A percentile compares a stretch with the other conserved stretches of the same genome.
These are phyloP conservation scores for Fusarium nurragi DNA, from an alignment of 2,329 filamentous ascomycete genomes.

Conservation along the genomic window DNA sequence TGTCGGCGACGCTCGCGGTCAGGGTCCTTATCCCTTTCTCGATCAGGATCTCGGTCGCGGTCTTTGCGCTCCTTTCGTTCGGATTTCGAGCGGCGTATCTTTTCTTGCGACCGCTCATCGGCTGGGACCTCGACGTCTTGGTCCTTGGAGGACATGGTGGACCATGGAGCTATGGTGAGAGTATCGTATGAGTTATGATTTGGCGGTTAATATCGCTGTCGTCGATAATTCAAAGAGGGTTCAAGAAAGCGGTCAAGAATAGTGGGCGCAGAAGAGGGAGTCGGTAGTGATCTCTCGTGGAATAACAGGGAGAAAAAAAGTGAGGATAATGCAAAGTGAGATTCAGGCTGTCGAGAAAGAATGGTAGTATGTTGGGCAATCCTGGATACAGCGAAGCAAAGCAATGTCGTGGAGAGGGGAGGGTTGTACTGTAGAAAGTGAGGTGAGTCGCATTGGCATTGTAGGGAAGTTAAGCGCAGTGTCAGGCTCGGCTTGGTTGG, in stretches of 20 bases:
- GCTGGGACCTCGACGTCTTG: slow-evolving; percentile 53
- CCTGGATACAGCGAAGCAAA: slow-evolving; percentile 17
- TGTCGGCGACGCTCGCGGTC: slow-evolving; percentile 51
- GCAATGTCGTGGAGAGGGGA: slow-evolving; percentile 35
- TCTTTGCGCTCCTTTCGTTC: slow-evolving; percentile 53
- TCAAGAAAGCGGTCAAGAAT: slow-evolving; percentile 32
- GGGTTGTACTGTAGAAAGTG: slow-evolving; percentile 32
- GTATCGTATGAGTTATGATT: slow-evolving; percentile 8
- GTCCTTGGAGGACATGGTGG: slow-evolving; percentile 54
- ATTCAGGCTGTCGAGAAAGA: slow-evolving; percentile 13
- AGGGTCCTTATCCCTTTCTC: slow-evolving; percentile 48
- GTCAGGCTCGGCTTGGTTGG: slow-evolving; percentile 34
- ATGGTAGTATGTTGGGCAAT: slow-evolving; percentile 12
- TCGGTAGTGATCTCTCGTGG: slow-evolving; percentile 1
- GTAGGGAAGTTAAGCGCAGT: slow-evolving; percentile 28
- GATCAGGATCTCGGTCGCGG: slow-evolving; percentile 46
- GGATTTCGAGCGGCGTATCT: slow-evolving; percentile 52
- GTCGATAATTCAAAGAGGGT: slow-evolving; percentile 20
- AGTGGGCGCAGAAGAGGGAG: slow-evolving; percentile 11
- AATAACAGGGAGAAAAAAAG: not conserved
- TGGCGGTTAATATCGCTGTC: slow-evolving; percentile 16
- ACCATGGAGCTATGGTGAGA: slow-evolving; percentile 41
- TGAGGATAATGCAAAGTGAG: slow-evolving; percentile 2
- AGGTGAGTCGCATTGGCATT: slow-evolving; percentile 21
- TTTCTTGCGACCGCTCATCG: slow-evolving; percentile 53